phyloP scores from a whole-genome alignment of 225 moss, liverwort and hornwort genomes.

The Takakia lepidozioides region DNA sequence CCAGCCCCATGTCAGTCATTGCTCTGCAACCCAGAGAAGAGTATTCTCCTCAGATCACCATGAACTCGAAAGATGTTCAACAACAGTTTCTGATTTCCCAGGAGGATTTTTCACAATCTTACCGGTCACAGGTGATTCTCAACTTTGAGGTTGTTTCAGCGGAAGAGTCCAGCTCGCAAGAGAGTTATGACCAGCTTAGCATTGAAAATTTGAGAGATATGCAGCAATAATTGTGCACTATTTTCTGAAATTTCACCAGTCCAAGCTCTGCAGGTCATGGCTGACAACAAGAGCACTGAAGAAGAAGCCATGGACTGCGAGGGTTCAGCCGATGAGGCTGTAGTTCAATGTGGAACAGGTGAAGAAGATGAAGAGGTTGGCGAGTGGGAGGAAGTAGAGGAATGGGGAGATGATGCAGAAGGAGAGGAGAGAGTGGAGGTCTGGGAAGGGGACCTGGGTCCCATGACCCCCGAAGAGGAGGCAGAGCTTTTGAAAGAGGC shows the following conservation, averaged over 20 bases:
- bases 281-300: slow-evolving; percentile 9
- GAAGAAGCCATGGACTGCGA: slow-evolving; percentile 10
- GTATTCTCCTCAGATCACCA: slow-evolving; percentile 13
- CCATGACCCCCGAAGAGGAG: too few species aligned
- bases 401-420: slow-evolving; percentile 5
- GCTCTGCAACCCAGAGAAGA: slow-evolving; percentile 42
- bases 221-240: neutral
- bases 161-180: neutral
- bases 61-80: slow-evolving; percentile 24
- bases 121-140: neutral
- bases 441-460: too few species aligned
- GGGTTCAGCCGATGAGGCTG: slow-evolving; percentile 4
- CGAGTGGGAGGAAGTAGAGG: slow-evolving; percentile 1
- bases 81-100: slow-evolving; percentile 2
- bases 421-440: slow-evolving; percentile 8
- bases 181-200: too few species aligned
- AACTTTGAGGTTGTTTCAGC: too few species aligned
- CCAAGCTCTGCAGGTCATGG: neutral
- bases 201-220: neutral
- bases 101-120: neutral
- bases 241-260: neutral
- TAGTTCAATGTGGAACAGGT: neutral
- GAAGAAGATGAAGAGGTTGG: neutral
- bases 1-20: slow-evolving; percentile 30
- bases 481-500: too few species aligned